Conservation (phyloP, 2,329 filamentous ascomycete genomes). For the Alternaria burnsii region DNA sequence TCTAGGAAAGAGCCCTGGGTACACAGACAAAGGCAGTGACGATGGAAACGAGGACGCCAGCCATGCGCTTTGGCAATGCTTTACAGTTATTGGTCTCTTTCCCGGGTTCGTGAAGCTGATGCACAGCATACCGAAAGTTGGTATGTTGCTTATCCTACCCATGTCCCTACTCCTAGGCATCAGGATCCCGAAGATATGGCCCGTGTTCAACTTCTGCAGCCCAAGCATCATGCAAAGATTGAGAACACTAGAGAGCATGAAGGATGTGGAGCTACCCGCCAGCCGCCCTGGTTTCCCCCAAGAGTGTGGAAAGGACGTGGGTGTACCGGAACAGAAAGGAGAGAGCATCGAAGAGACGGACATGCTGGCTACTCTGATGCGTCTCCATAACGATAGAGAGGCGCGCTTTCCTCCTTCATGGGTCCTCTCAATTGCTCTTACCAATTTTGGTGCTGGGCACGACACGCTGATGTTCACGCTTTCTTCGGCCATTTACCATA, state of each 20-base stretch:
- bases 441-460: neutral
- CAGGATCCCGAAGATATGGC: neutral
- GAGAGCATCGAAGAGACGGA: no score
- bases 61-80: neutral
- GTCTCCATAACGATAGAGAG: no score
- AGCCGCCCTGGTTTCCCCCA: neutral
- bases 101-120: neutral
- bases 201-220: neutral
- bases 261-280: neutral
- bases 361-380: no score
- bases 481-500: neutral
- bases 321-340: no score
- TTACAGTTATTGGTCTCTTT: neutral
- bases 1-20: neutral
- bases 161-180: neutral
- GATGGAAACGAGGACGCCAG: neutral
- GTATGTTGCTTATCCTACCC: neutral
- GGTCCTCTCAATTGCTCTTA: neutral
- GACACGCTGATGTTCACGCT: neutral
- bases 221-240: neutral
- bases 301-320: no score
- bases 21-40: neutral
- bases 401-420: neutral
- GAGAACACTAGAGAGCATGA: neutral
- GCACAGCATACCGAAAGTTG: neutral